Conservation (phyloP, 345 rosid species). For the Euphorbia tirucalli region DNA sequence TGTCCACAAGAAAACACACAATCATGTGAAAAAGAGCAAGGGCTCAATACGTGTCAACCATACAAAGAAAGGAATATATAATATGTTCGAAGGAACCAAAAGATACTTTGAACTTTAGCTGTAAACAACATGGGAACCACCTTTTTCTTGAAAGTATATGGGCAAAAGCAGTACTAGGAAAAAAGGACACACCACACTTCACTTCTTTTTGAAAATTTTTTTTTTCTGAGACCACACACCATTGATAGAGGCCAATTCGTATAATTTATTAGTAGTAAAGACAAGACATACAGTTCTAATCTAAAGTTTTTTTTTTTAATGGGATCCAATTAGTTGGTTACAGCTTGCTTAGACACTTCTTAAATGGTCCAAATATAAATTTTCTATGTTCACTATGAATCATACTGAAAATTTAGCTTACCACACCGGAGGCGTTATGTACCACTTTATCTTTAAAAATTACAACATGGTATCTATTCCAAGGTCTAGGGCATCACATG, state of each 20-base stretch:
- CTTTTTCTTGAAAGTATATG: slow-evolving; percentile 3
- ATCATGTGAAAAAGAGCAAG: no score
- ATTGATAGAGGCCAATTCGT: neutral
- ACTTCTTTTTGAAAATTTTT: neutral
- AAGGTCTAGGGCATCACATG: no score
- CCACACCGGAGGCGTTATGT: no score
- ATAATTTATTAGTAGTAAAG: neutral
- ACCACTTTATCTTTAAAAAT: no score
- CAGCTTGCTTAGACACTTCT: no score
- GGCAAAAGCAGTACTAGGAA: neutral
- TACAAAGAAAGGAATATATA: neutral
- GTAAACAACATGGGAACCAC: neutral
- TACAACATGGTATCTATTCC: no score
- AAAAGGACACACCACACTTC: neutral
- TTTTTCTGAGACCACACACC: no score
- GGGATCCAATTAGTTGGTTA: no score
- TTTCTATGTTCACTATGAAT: no score
- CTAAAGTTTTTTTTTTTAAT: no score
- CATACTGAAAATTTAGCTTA: no score
- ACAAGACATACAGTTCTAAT: neutral
- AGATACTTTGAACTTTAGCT: neutral
- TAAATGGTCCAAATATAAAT: no score
- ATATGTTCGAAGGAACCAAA: slow-evolving; percentile 3
- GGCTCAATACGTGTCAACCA: slow-evolving; percentile 14
- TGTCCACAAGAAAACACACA: neutral